These are phyloP conservation scores for Haberlea rhodopensis DNA, from an alignment of 257 asterid genomes.

Conservation along the genomic window DNA sequence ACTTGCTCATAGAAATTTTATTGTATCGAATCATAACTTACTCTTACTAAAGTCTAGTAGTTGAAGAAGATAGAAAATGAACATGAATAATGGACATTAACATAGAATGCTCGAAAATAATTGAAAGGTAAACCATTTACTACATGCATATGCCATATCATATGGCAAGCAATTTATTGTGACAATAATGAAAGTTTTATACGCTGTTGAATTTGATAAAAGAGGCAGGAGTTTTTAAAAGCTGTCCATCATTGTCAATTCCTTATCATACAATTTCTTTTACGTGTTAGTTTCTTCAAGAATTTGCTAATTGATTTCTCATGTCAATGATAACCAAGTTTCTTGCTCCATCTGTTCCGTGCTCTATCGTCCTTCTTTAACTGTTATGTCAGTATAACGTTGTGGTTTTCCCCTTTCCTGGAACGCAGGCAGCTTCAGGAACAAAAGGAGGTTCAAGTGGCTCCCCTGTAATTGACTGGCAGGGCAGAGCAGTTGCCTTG, in stretches of 20 bases:
- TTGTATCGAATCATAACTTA: conserved; percentile 14
- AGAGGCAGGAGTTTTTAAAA: not conserved
- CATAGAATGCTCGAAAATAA: not conserved
- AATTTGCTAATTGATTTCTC: conserved; percentile 8
- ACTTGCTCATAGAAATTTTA: conserved; percentile 4
- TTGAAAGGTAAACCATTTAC: not conserved
- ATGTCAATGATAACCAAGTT: conserved; percentile 7
- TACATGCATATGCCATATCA: not conserved
- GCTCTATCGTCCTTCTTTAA: conserved; percentile 9
- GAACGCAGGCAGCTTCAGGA: conserved; percentile 94
- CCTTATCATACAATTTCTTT: not conserved
- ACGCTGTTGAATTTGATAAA: not conserved
- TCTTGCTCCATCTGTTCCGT: conserved; percentile 18
- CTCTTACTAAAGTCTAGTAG: not conserved
- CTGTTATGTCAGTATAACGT: conserved; percentile 10
- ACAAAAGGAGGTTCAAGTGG: conserved; percentile 99
- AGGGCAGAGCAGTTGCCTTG: conserved; percentile 98
- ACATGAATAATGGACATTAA: not conserved
- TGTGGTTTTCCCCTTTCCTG: conserved; percentile 20
- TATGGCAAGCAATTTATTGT: not conserved
- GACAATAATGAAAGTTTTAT: not conserved
- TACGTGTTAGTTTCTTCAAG: not conserved
- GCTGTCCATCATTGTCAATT: not conserved
- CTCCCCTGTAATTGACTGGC: conserved; percentile 99
- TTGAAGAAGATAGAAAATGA: not conserved